phyloP scores from a whole-genome alignment of 179 eudicot genomes.

The Spinacia oleracea region DNA sequence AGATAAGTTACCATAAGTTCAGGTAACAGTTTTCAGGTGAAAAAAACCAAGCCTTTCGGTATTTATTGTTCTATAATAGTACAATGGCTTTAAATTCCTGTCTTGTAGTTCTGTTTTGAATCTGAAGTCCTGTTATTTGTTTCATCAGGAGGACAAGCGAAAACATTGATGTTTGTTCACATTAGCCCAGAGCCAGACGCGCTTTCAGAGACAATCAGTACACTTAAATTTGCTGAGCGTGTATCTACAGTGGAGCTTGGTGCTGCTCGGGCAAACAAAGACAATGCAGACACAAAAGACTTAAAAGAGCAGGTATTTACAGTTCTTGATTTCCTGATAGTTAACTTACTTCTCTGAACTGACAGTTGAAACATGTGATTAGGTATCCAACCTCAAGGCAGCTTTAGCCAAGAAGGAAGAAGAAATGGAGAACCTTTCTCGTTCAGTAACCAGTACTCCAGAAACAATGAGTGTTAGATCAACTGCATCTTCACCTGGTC shows the following conservation, averaged over 20 bases:
- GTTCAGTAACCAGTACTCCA: constrained; percentile 50
- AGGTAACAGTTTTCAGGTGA: neutral
- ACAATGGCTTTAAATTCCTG: neutral
- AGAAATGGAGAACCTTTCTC: constrained; percentile 45
- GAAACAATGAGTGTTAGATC: constrained; percentile 38
- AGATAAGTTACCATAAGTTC: neutral
- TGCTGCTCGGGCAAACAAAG: constrained; percentile 86
- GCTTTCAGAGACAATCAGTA: constrained; percentile 87
- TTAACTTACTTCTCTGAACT: neutral
- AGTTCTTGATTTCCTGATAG: neutral
- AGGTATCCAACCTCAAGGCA: constrained; percentile 76
- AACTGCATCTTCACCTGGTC: constrained; percentile 46
- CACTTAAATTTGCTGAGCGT: constrained; percentile 98
- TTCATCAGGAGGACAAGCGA: constrained; percentile 86
- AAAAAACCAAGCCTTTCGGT: neutral
- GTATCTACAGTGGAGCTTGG: constrained; percentile 98
- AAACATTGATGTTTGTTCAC: constrained; percentile 97
- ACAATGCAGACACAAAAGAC: constrained; percentile 67
- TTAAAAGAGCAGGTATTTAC: constrained; percentile 83
- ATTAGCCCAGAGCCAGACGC: constrained; percentile 94
- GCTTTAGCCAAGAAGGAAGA: constrained; percentile 76
- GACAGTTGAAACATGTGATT: constrained; percentile 1
- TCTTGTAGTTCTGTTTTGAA: neutral
- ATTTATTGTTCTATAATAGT: neutral
- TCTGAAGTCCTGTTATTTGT: neutral